Base-by-base conservation (phyloP, 2,329 filamentous ascomycete species). In the Kalmusia sp. region DNA sequence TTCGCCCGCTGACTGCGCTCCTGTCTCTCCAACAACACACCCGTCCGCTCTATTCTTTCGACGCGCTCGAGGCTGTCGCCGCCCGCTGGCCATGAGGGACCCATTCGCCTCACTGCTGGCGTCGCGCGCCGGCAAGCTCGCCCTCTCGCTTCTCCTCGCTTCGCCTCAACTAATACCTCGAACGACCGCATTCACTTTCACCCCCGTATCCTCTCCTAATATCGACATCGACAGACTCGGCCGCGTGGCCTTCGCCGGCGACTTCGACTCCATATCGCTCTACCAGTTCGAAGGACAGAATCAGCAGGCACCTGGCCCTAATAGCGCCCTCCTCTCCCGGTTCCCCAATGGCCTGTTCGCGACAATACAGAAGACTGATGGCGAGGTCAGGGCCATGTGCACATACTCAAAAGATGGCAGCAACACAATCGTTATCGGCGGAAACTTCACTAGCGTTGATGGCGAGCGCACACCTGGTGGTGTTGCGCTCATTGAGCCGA, bases 401-500 rank as follows among this genome's bases (percentile, higher is more conserved):
- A 79, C 88, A 17, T 91, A 93, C 65, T 81, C 86, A 46, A 80
- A 82, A 52, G 83, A 91, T 73, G 89, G 90, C 59, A 83, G 81
- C 5, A 80, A 84, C n/a, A 88, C 89, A 34, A 84, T 98, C 24
- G 84, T 98, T 41, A 84, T 99, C 14, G 95, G 90, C 51, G 95
- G 95, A 41, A 98, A 98, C 78, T 99, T 99, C 72, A 98, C 95
- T 27, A 96, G 91, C 72, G 78, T 99, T 57, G 91, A 88, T 54
- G 87, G 87, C 53, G 82, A 88, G 51, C 79, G 90, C 68, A 91
- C 92, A 2, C 87, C 87, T 48, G 86, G 90, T 35, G 85, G 90
- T 38, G 85, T 96, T 51, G 95, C 93, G 21, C 73, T 96, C 40
- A 92, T 93, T 77, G 86, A 97, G 71, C 86, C 90, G 3, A 64